Base-by-base conservation (phyloP, 768 basidiomycete genomes). In the Kwoniella botswanensis region DNA sequence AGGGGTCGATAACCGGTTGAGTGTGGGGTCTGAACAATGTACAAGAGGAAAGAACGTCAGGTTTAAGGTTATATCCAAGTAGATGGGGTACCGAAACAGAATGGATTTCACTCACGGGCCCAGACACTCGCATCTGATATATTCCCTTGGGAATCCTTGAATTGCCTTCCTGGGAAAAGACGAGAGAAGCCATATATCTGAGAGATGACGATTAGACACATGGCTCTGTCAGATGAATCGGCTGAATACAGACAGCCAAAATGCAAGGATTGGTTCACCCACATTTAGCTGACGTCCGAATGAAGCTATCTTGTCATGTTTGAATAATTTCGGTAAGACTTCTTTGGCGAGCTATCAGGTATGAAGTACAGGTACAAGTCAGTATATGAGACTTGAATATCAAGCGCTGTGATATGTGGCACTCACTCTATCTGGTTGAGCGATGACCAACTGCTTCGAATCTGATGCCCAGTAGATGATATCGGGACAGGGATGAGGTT, bases 221-320 rank as follows among this genome's bases (percentile, higher is more conserved):
- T 1, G 43, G 6, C 10, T 11, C 18, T 61, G 35, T 13, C 60
- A 9, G 44, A 4, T 63, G 0, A 35, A 44, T 35, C 35, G 35
- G 35, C 35, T 9, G 35, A 4, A 35, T 35, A 35, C 6, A 6
- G 35, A 35, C 6, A 7, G n/a, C 22, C 24, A 56, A 26, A 21
- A 22, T 18, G 55, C n/a, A n/a, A 26, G 35, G 43, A 46, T 18
- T 26, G 29, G 22, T 17, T 42, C 13, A 71, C 82, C 73, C 58
- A 83, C 82, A 68, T 83, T 82, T 22, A 83, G 74, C 68, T 83
- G 82, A 18, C 82, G 63, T n/a, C 79, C 79, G 54, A 83, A 83
- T 0, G 78, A 80, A n/a, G 81, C 67, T 10, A 83, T 60, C 68
- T 83, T 83, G 66, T 80, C 79, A 64, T 83, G 82, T 71, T 83